phyloP scores from a whole-genome alignment of 495 filamentous ascomycete species.

The Acidomyces sp. region DNA sequence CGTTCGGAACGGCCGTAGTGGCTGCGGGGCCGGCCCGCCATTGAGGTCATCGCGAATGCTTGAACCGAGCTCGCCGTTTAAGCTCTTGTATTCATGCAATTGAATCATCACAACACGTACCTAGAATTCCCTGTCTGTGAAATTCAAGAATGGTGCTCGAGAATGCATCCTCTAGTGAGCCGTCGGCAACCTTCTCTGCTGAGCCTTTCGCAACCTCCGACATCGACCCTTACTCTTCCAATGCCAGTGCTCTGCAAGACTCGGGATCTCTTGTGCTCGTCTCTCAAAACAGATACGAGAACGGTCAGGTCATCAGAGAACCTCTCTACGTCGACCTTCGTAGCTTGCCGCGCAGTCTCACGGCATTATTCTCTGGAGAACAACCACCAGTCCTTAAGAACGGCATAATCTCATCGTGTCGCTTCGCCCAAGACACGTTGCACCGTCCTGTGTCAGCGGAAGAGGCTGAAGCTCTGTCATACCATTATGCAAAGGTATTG shows the following conservation, averaged over 20 bases:
- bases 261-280: neutral
- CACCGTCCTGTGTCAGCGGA: slow-evolving; percentile 16
- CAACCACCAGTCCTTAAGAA: neutral
- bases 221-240: slow-evolving; percentile 16
- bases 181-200: slow-evolving; percentile 7
- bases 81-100: no score
- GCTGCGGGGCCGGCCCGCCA: no score
- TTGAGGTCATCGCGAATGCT: no score
- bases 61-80: no score
- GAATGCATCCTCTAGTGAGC: slow-evolving; percentile 11
- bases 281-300: neutral
- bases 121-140: no score
- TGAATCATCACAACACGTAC: no score
- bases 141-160: slow-evolving; percentile 24
- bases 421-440: slow-evolving; percentile 1
- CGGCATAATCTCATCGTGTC: neutral
- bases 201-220: slow-evolving; percentile 16
- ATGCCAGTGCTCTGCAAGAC: no score
- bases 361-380: neutral
- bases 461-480: slow-evolving; percentile 21
- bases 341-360: slow-evolving; percentile 9
- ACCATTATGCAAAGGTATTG: slow-evolving; percentile 9
- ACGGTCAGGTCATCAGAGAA: neutral
- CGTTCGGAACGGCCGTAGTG: no score
- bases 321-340: slow-evolving; percentile 8